phyloP scores from a whole-genome alignment of 1,139 yeast genomes.

The Nakaseomyces sp. region DNA sequence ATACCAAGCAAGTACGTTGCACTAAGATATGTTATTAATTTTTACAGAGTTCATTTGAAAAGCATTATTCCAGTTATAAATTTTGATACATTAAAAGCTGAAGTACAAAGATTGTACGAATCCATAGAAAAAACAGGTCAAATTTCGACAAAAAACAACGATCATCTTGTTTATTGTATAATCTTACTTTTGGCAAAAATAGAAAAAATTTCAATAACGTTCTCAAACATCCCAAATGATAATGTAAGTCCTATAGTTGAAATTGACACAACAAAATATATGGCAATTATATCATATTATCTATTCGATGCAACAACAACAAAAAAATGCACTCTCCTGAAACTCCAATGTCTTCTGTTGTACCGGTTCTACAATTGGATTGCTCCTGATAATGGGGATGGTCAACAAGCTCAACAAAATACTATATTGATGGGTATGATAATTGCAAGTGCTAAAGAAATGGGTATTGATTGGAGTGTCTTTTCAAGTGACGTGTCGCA shows the following conservation, averaged over 20 bases:
- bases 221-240: conserved; percentile 13
- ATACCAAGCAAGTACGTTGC: conserved; percentile 17
- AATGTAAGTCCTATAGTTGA: conserved; percentile 12
- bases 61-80: conserved; percentile 23
- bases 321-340: conserved; percentile 25
- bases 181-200: conserved; percentile 22
- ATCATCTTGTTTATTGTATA: conserved; percentile 22
- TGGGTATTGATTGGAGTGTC: conserved; percentile 26
- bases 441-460: conserved; percentile 24
- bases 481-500: conserved; percentile 13
- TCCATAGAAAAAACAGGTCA: conserved; percentile 11
- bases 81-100: conserved; percentile 14
- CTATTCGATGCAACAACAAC: conserved; percentile 20
- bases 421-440: conserved; percentile 26
- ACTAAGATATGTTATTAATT: conserved; percentile 18
- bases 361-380: conserved; percentile 29
- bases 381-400: conserved; percentile 31
- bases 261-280: conserved; percentile 21
- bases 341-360: conserved; percentile 23
- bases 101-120: conserved; percentile 15
- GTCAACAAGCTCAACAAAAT: conserved; percentile 24
- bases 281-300: conserved; percentile 22
- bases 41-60: conserved; percentile 18
- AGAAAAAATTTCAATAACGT: conserved; percentile 20
- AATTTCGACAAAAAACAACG: conserved; percentile 18